A percentile compares a stretch with the other conserved stretches of the same genome.
Conservation (phyloP, 1,284 basidiomycete genomes). For the Pholiota adiposa region DNA sequence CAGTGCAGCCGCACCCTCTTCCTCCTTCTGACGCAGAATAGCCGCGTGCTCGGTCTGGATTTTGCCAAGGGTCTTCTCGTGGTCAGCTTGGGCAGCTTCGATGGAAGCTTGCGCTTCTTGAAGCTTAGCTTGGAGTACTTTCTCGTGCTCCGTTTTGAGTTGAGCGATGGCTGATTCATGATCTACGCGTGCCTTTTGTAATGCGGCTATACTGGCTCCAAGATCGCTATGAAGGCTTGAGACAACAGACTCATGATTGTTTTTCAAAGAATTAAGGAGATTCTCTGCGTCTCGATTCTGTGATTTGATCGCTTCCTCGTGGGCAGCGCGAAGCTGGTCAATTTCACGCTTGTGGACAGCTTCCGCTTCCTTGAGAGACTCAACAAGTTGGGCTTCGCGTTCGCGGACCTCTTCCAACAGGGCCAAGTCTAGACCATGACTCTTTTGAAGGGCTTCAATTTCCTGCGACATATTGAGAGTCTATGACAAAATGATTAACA, state of each 20-base stretch:
- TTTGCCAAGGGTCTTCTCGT: slow-evolving; percentile 54
- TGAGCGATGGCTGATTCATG: slow-evolving; percentile 57
- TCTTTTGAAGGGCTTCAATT: slow-evolving; percentile 71
- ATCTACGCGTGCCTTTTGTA: slow-evolving; percentile 52
- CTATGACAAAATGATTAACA: slow-evolving; percentile 39
- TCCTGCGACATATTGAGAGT: slow-evolving; percentile 86
- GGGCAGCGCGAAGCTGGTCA: slow-evolving; percentile 53
- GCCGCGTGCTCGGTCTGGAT: slow-evolving; percentile 58
- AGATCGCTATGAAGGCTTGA: slow-evolving; percentile 48
- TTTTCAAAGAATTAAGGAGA: slow-evolving; percentile 47
- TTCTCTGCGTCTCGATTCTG: slow-evolving; percentile 58
- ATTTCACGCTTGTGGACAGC: slow-evolving; percentile 50
- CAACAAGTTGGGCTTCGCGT: slow-evolving; percentile 59
- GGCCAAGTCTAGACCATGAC: slow-evolving; percentile 56
- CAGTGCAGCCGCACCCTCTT: slow-evolving; percentile 54
- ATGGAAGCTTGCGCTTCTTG: slow-evolving; percentile 54
- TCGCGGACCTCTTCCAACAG: slow-evolving; percentile 58
- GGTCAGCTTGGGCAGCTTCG: slow-evolving; percentile 50
- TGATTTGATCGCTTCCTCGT: slow-evolving; percentile 54
- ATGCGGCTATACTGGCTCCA: slow-evolving; percentile 41
- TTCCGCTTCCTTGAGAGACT: slow-evolving; percentile 53
- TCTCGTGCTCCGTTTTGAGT: slow-evolving; percentile 51
- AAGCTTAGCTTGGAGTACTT: slow-evolving; percentile 48
- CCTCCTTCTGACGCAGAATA: slow-evolving; percentile 61
- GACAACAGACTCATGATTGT: slow-evolving; percentile 38